Base-by-base conservation (phyloP, 169 alveolate species). In the Plasmodium ovale region DNA sequence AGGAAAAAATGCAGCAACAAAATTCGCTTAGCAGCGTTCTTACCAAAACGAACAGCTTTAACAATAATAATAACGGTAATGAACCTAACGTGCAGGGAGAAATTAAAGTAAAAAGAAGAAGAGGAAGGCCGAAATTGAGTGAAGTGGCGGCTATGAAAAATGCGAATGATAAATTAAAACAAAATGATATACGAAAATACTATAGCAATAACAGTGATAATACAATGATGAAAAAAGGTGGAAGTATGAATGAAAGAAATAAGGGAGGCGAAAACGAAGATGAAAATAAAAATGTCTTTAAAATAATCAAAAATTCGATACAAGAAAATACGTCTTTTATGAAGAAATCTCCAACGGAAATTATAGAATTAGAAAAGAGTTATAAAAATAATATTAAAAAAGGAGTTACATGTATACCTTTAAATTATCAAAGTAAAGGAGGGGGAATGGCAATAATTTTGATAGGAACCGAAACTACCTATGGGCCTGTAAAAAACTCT, bases 401-500 rank as follows among this genome's bases (percentile, higher is more conserved):
- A 68, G 91, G 91, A 16, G 91, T 85, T 3, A 85, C 91, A 5
- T 85, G 91, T 49, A 85, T 85, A 42, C 91, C 91, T 85, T 85
- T 85, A 85, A 85, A 85, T 69, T 85, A 85, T 62, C 91, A 85
- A 64, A 70, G 87, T 27, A 85, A 58, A 47, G 91, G 91, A 27
- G 91, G 91, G 25, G 91, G 87, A 85, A 85, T 85, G 91, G 85
- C 87, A 54, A 69, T 85, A 49, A 85, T 85, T 54, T 85, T 85
- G 33, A 85, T 85, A 42, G 91, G 68, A 6, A 49, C 91, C 0
- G 87, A 64, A 56, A 85, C 84, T 16, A 70, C 85, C 33, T 85
- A 85, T 85, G 91, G 91, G 2, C 91, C 91, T 35, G 87, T 85
- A 56, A 85, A 85, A 64, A 85, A 85, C 49, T 37, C 72, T 0